phyloP scores from a whole-genome alignment of 495 filamentous ascomycete genomes.

The Neurospora sp. region DNA sequence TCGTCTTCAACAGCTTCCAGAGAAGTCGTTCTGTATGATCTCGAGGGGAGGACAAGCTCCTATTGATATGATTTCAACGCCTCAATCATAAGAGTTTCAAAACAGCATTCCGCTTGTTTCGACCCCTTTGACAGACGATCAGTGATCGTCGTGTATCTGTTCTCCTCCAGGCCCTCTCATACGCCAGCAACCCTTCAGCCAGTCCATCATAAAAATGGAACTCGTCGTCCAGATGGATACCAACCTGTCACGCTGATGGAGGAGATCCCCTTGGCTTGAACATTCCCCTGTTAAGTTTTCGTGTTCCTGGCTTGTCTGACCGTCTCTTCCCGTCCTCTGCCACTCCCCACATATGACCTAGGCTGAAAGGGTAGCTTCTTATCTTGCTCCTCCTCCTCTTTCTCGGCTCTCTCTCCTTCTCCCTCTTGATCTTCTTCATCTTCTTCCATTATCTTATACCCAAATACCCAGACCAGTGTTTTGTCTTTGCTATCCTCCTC shows the following conservation, averaged over 20 bases:
- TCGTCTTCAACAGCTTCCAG: not conserved
- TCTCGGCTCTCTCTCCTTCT: not conserved
- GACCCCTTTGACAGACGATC: not conserved
- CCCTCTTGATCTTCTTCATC: not conserved
- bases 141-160: not conserved
- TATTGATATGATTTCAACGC: not conserved
- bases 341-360: not conserved
- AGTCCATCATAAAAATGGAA: not conserved
- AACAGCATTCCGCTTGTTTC: not conserved
- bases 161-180: not conserved
- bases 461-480: not conserved
- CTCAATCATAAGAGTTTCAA: not conserved
- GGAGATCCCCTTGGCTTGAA: not conserved
- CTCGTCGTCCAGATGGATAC: not conserved
- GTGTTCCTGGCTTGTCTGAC: not conserved
- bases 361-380: not conserved
- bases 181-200: not conserved
- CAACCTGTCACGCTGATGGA: not conserved
- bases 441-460: not conserved
- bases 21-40: not conserved
- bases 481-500: not conserved
- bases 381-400: not conserved
- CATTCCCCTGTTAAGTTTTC: not conserved
- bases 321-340: not conserved
- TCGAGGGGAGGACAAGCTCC: not conserved